Evolutionary conservation across 2,329 filamentous ascomycete species (phyloP).

Genomic region (Pseudogymnoascus sp.): DNA sequence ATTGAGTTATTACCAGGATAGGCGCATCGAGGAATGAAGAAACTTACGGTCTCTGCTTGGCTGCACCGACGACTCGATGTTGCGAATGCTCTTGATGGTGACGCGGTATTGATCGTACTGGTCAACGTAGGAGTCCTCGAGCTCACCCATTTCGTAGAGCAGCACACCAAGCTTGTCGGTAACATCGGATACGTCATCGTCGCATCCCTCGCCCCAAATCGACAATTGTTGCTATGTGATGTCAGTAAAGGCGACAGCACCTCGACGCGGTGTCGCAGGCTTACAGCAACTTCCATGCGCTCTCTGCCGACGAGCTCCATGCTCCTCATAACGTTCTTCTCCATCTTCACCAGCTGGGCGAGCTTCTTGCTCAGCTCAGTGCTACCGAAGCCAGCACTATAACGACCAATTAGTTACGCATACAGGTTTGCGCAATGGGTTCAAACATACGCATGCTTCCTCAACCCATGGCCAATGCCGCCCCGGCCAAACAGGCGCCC

Average conservation of each 20-base stretch:
- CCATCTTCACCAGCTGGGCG: slow-evolving; percentile 97
- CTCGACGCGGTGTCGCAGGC: slow-evolving; percentile 30
- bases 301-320: slow-evolving; percentile 91
- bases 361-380: slow-evolving; percentile 93
- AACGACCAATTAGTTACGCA: slow-evolving; percentile 36
- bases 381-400: slow-evolving; percentile 64
- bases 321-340: slow-evolving; percentile 99
- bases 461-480: slow-evolving; percentile 57
- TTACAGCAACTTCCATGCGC: slow-evolving; percentile 95
- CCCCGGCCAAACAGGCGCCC: slow-evolving; percentile 80
- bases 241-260: slow-evolving; percentile 13
- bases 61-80: slow-evolving; percentile 97
- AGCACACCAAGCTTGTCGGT: slow-evolving; percentile 98
- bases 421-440: neutral
- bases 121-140: slow-evolving; percentile 96
- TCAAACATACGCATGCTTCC: slow-evolving; percentile 35
- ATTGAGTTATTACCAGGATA: neutral
- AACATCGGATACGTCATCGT: slow-evolving; percentile 97
- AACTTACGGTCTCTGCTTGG: slow-evolving; percentile 87
- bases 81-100: slow-evolving; percentile 98
- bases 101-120: slow-evolving; percentile 98
- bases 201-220: slow-evolving; percentile 89
- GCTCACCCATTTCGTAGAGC: slow-evolving; percentile 86
- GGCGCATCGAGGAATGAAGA: neutral
- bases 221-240: slow-evolving; percentile 83